Evolutionary conservation across 768 basidiomycete species (phyloP), one percentile per base, ranked within the genome.

Genomic region (Hortiboletus campestris): DNA sequence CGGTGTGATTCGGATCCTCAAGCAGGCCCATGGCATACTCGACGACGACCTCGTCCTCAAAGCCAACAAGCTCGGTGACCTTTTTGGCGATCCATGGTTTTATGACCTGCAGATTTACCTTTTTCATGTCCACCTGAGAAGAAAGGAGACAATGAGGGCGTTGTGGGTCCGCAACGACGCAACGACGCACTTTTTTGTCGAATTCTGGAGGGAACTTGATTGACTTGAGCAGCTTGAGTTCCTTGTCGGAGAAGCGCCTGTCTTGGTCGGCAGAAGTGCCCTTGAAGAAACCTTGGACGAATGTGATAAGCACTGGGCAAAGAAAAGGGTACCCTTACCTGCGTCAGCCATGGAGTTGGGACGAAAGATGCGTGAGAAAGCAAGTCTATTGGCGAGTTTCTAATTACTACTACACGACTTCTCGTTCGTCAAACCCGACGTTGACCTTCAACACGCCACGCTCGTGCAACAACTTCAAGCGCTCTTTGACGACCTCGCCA

Each of bases 11-110:
- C 46, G 84, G 78, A 63, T 97, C 92, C 67, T 99, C 97, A 6
- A 99, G 75, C 19, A 98, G 78, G 17, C 93, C 93, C 85, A 94
- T 92, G 17, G 94, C 93, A 67, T 97, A 98, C 67, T 98, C 96
- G 29, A 98, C 86, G 40, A 98, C 88, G 41, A 99, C 87, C 69
- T 99, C 97, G 72, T 99, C 97, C 65, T 99, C 97, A 36, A 98
- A 85, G 2, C 95, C 93, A 41, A 94, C 84, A 20, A 97, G 80
- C 55, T 94, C 91, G 4, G 89, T 82, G 53, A 97, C 88, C 72
- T 91, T 90, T 79, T 93, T 94, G 14, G 91, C 89, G 57, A 98
- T 86, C 97, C 97, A 99, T 3, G 94, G 92, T 56, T 91, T 80
- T 67, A 99, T 90, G 63, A 98, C 94, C 17, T 82, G 78, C 57